Percentiles rank a stretch among this genome's conserved stretches.
These are phyloP conservation scores for Xylaria sp. DNA, from an alignment of 2,329 filamentous ascomycete genomes.

Conservation along the genomic window DNA sequence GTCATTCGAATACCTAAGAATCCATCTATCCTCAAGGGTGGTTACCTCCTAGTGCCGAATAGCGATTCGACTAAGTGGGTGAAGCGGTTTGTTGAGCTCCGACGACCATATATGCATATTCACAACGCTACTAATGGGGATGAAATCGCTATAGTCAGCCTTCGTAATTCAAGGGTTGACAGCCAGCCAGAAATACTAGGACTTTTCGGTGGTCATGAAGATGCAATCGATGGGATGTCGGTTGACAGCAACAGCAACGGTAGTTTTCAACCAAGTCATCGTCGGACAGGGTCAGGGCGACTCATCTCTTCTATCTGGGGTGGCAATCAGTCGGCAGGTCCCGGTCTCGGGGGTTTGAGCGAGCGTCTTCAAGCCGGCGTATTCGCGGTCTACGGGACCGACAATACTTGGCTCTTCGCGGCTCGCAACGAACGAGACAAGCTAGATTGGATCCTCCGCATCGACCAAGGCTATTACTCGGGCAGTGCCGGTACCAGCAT, in stretches of 20 bases:
- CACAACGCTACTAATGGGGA: slow-evolving; percentile 88
- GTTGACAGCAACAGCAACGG: slow-evolving; percentile 50
- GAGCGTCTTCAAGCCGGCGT: slow-evolving; percentile 75
- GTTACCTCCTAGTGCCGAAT: slow-evolving; percentile 87
- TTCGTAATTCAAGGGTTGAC: slow-evolving; percentile 91
- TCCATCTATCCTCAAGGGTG: slow-evolving; percentile 81
- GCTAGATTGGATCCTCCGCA: slow-evolving; percentile 95
- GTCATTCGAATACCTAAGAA: slow-evolving; percentile 86
- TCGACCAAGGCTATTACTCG: slow-evolving; percentile 81
- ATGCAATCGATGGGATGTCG: slow-evolving; percentile 38
- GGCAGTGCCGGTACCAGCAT: slow-evolving; percentile 56
- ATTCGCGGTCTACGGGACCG: slow-evolving; percentile 93
- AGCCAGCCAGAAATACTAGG: slow-evolving; percentile 88
- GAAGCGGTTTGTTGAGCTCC: slow-evolving; percentile 90
- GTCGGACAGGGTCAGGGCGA: slow-evolving; percentile 62
- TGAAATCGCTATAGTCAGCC: slow-evolving; percentile 87
- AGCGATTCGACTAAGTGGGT: slow-evolving; percentile 86
- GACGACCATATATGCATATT: slow-evolving; percentile 90
- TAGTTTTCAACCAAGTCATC: slow-evolving; percentile 60
- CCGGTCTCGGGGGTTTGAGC: slow-evolving; percentile 64
- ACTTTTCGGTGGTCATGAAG: slow-evolving; percentile 62
- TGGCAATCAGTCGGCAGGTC: slow-evolving; percentile 56
- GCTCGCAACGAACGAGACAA: slow-evolving; percentile 91
- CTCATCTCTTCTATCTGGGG: slow-evolving; percentile 68
- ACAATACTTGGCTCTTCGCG: slow-evolving; percentile 96